Evolutionary conservation across 306 rosid species (phyloP), one percentile per base, ranked within the genome.

Genomic region (Trifolium pratense): DNA sequence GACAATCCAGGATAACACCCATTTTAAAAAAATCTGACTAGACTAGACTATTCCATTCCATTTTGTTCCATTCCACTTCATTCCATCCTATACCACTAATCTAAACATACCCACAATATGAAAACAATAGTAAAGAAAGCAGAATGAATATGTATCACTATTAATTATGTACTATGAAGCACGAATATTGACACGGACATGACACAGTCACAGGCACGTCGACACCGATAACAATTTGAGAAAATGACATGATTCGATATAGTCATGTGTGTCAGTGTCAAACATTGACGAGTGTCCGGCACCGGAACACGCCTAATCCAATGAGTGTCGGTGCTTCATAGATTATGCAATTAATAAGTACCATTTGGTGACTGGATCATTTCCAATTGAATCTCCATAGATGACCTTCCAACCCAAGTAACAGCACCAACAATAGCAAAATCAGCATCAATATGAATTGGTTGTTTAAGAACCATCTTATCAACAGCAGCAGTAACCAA

Each of bases 401-500:
- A 92, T 46, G 96, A 92, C 21, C 89, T 77, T 23, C 94, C 96
- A 58, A 90, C 91, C 96, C 97, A 92, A n/a, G 90, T 85, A 55
- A 92, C 97, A 75, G 93, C 92, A 59, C 93, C 97, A 39, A 56
- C 88, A 15, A 92, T 73, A 53, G 81, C 78, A 62, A 88, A 76
- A 80, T 90, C 96, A 63, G 61, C 55, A 78, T 86, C 90, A 32
- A 88, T 75, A 15, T 52, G 80, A 71, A 92, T 88, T 43, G 90
- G 83, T 70, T 84, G 86, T 76, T 82, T 88, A 18, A 92, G 81
- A 70, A 84, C 96, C 89, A 89, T 89, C 80, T 59, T 88, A 80
- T 92, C 97, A 25, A 92, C 90, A 16, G 97, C 83, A 73, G 97
- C 97, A 68, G 97, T 92, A 51, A 92, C 96, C 84, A 92, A 68